phyloP scores from a whole-genome alignment of 345 rosid genomes.

The Aurinia saxatilis region DNA sequence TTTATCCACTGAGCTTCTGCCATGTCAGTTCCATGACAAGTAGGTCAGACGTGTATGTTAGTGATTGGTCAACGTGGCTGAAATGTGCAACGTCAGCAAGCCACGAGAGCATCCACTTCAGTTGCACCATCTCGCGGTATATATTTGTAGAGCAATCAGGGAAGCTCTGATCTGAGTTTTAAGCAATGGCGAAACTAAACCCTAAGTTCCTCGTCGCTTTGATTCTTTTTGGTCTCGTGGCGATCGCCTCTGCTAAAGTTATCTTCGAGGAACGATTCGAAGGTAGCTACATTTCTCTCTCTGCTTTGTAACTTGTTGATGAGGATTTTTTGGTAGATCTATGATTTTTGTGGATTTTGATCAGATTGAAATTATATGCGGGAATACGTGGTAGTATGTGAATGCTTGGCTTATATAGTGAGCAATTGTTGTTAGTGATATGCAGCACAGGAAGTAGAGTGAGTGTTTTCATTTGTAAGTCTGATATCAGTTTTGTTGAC shows the following conservation, averaged over 20 bases:
- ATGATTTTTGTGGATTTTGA: no score
- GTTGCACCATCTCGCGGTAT: background rate
- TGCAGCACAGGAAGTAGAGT: no score
- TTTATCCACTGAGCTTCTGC: conserved; percentile 27
- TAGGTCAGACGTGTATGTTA: background rate
- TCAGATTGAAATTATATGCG: no score
- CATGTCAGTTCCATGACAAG: conserved; percentile 42
- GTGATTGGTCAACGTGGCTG: conserved; percentile 11
- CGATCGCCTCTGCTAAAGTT: conserved; percentile 54
- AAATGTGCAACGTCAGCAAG: background rate
- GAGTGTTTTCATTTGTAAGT: no score
- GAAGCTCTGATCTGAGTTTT: conserved; percentile 26
- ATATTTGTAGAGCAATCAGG: no score
- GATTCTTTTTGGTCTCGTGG: conserved; percentile 33
- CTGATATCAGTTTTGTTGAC: no score
- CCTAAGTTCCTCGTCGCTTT: conserved; percentile 29
- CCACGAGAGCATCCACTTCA: conserved; percentile 13
- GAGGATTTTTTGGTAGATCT: no score
- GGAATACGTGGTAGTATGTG: no score
- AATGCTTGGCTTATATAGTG: no score
- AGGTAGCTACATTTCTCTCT: conserved; percentile 35
- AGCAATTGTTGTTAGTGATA: no score
- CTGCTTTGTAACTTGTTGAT: no score
- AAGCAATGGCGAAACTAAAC: conserved; percentile 41
- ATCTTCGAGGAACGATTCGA: conserved; percentile 92